Evolutionary conservation across 2,329 filamentous ascomycete species (phyloP).

Genomic region (Passalora sequoiae): DNA sequence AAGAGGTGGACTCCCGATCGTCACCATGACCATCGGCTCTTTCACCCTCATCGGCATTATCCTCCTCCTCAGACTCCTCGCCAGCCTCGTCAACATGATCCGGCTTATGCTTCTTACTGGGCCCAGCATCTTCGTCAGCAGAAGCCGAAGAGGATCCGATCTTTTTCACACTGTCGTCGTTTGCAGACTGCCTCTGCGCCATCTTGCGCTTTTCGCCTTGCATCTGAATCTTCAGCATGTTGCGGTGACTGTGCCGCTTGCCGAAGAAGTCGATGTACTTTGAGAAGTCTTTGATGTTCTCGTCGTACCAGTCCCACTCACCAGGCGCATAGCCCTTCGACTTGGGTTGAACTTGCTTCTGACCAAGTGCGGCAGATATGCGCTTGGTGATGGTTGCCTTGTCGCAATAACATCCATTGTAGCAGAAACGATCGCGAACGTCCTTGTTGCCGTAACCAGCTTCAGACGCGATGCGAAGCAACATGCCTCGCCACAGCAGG

Average conservation of each 20-base stretch:
- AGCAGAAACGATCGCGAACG: constrained; percentile 32
- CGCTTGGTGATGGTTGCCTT: constrained; percentile 36
- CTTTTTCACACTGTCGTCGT: constrained; percentile 2
- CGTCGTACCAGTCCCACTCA: constrained; percentile 26
- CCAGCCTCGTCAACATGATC: constrained; percentile 3
- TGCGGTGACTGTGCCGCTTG: constrained; percentile 24
- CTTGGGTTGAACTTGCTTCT: constrained; percentile 30
- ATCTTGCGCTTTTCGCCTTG: constrained; percentile 21
- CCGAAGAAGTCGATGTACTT: constrained; percentile 28
- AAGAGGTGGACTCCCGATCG: constrained; percentile 17
- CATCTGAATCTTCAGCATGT: constrained; percentile 26
- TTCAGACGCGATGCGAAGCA: constrained; percentile 33
- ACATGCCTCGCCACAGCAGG: constrained; percentile 31
- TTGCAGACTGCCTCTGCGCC: constrained; percentile 8
- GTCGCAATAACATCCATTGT: constrained; percentile 33
- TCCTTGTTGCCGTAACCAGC: constrained; percentile 31
- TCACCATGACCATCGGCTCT: constrained; percentile 12
- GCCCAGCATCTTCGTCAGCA: constrained; percentile 9
- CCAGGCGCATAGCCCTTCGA: constrained; percentile 20
- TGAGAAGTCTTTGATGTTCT: constrained; percentile 26
- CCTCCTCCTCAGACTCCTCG: constrained; percentile 12
- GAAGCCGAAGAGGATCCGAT: neutral
- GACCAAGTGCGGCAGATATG: constrained; percentile 32
- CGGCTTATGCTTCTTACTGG: constrained; percentile 17
- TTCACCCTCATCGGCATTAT: constrained; percentile 9